Evolutionary conservation across 2,329 filamentous ascomycete species (phyloP).

Genomic region (Fusarium chlamydosporum): DNA sequence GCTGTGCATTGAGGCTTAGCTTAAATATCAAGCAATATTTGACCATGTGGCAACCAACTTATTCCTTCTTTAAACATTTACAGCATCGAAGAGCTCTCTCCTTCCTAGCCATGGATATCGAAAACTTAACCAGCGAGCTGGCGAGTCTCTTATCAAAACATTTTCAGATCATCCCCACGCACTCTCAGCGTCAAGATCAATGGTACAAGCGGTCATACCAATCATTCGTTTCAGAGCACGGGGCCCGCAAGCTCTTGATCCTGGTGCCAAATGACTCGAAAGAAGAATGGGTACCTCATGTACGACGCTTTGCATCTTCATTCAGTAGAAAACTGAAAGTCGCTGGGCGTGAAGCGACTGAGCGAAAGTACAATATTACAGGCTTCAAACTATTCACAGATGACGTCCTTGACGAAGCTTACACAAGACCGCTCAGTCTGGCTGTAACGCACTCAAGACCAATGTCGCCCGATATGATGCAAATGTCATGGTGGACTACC

Average conservation of each 20-base stretch:
- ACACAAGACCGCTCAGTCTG: rapidly evolving
- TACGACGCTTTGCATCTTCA: neutral
- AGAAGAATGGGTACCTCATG: slow-evolving; percentile 11
- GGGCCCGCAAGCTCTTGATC: neutral
- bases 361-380: rapidly evolving
- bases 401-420: neutral
- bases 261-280: neutral
- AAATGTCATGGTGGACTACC: slow-evolving; percentile 7
- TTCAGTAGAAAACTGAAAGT: neutral
- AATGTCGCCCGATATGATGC: slow-evolving; percentile 13
- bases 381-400: slow-evolving; percentile 1
- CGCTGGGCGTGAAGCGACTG: rapidly evolving
- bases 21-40: neutral
- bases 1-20: neutral
- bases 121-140: rapidly evolving
- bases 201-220: slow-evolving; percentile 28
- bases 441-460: rapidly evolving
- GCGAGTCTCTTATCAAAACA: neutral
- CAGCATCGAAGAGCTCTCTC: rapidly evolving
- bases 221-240: neutral
- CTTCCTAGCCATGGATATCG: rapidly evolving
- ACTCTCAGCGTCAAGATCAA: slow-evolving; percentile 27
- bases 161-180: slow-evolving; percentile 7
- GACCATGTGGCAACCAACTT: rapidly evolving
- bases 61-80: too few relatives aligned